Evolutionary conservation across 352 stramenopile genomes (phyloP), one percentile per base, ranked within the genome.

Genomic region (Globisporangium spiculum): DNA sequence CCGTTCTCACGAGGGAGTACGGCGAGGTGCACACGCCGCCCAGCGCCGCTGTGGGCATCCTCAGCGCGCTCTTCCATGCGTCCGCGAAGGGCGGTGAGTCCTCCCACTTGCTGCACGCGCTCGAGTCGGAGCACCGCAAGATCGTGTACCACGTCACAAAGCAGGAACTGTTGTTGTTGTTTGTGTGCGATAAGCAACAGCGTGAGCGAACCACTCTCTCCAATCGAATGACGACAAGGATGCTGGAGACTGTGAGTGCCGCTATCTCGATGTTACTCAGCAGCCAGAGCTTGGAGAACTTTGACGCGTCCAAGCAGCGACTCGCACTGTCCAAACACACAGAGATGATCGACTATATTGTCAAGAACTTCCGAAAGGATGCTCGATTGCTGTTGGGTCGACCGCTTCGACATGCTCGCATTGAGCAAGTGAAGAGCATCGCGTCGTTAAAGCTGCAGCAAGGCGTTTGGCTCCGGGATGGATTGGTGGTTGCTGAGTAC

Each of bases 11-110:
- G 8, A 75, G 82, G 7, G 36, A 74, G 24, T 88, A 86, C 41
- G 79, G 80, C 1, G 70, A 79, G 3, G 77, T 80, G 7, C 74
- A 73, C 30, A 64, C 60, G 4, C 82, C 82, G 44, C 76, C 82
- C 6, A 90, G 75, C 48, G 77, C 78, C 12, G 70, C 76, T 0
- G 66, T 90, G 30, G 80, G 80, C 7, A 76, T 90, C 32, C 64
- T 75, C 41, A 85, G 75, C 46, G 80, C 78, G 10, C 44, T 90
- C 62, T 86, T 76, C 63, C 77, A 90, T 53, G 82, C 82, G 41
- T 68, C 78, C 34, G 66, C 58, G 18, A 73, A 73, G 18, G 54
- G 44, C 41, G 41, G 50, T 26, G 44, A 10, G 4, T 60, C 60
- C 1, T 32, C 30, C 20, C 55, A 61, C 30, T 63, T 72, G 27